Conservation (phyloP, 768 basidiomycete species). For the Lepiota venenata region DNA sequence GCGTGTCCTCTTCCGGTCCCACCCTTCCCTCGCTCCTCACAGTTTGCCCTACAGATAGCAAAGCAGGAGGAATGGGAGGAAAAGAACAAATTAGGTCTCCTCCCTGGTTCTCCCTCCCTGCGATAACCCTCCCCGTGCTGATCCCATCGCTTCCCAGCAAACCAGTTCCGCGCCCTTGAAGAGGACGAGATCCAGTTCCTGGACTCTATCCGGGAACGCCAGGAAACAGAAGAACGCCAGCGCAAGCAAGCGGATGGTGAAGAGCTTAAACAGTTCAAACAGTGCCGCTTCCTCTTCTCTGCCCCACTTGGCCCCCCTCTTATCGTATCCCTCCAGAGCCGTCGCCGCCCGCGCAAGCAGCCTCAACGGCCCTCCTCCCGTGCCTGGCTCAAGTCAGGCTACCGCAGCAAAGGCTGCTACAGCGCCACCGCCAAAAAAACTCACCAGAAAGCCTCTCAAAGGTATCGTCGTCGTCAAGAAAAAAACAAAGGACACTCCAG, state of each 20-base stretch:
- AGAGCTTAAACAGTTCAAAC: slow-evolving; percentile 74
- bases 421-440: slow-evolving; percentile 48
- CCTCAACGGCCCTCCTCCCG: slow-evolving; percentile 41
- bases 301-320: neutral
- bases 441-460: slow-evolving; percentile 64
- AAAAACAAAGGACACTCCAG: slow-evolving; percentile 43
- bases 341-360: slow-evolving; percentile 67
- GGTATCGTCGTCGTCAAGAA: slow-evolving; percentile 81
- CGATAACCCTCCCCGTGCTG: neutral
- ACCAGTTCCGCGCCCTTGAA: slow-evolving; percentile 86
- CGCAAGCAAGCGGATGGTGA: slow-evolving; percentile 75
- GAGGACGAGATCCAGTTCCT: slow-evolving; percentile 91
- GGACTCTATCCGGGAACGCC: slow-evolving; percentile 74
- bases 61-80: slow-evolving; percentile 96
- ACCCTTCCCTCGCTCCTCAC: neutral
- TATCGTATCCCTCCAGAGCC: slow-evolving; percentile 29
- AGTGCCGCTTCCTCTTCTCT: slow-evolving; percentile 41
- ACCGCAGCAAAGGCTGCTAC: slow-evolving; percentile 29
- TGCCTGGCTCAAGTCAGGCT: slow-evolving; percentile 24
- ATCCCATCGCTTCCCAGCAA: slow-evolving; percentile 42
- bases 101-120: slow-evolving; percentile 14
- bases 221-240: slow-evolving; percentile 71
- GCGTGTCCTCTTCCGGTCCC: slow-evolving; percentile 18
- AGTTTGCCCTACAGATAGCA: slow-evolving; percentile 49
- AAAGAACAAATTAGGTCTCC: slow-evolving; percentile 70